Percentiles rank a stretch among this genome's conserved stretches.
Evolutionary conservation across 768 basidiomycete genomes (phyloP).

Genomic region (Boletus patriciae): DNA sequence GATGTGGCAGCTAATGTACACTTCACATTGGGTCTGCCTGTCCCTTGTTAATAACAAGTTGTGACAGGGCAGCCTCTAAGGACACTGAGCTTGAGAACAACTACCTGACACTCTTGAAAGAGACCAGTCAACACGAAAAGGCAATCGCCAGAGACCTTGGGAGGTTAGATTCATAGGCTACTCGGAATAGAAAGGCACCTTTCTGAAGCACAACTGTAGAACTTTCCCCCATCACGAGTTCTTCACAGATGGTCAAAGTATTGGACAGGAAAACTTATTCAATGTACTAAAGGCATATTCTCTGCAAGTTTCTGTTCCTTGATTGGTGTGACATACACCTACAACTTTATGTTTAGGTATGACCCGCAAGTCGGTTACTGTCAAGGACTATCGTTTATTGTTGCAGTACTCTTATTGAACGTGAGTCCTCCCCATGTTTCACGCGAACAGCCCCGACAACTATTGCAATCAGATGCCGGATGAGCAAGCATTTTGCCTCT

Average conservation of each 20-base stretch:
- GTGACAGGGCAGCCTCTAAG: conserved; percentile 85
- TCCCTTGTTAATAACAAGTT: conserved; percentile 15
- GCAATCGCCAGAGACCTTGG: conserved; percentile 91
- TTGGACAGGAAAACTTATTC: conserved; percentile 96
- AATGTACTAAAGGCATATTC: conserved; percentile 98
- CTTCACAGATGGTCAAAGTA: conserved; percentile 91
- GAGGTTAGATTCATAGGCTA: conserved; percentile 44
- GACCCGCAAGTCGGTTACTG: conserved; percentile 96
- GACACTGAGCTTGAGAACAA: conserved; percentile 79
- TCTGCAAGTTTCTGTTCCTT: conserved; percentile 50
- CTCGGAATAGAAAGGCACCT: neutral
- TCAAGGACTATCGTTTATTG: conserved; percentile 95
- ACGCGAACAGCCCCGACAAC: neutral
- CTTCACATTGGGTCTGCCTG: conserved; percentile 11
- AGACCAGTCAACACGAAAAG: conserved; percentile 87
- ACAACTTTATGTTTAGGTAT: conserved; percentile 49
- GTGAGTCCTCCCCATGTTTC: conserved; percentile 44
- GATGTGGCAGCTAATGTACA: conserved; percentile 95
- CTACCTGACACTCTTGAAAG: conserved; percentile 81
- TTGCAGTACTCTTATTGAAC: conserved; percentile 88
- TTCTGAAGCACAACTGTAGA: conserved; percentile 39
- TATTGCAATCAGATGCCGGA: conserved; percentile 85
- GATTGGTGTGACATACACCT: neutral
- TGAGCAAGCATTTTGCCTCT: conserved; percentile 95
- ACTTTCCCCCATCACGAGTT: conserved; percentile 98